Percentiles rank a stretch among this genome's conserved stretches.
phyloP scores from a whole-genome alignment of 441 rosid genomes.

The Gossypium laxum region DNA sequence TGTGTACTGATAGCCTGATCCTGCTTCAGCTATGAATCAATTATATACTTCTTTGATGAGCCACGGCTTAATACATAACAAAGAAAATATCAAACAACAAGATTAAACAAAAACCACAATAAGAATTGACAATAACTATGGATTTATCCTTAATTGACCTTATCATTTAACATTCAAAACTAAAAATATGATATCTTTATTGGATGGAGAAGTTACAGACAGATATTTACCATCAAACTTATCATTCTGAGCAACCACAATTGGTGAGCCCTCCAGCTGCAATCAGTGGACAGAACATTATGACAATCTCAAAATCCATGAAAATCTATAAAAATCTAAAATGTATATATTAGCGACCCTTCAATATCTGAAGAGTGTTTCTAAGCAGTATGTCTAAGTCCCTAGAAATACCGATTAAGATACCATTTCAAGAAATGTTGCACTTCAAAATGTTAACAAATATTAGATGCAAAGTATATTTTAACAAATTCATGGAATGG shows the following conservation, averaged over 20 bases:
- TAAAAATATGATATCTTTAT: background rate
- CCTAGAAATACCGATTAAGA: background rate
- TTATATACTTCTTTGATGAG: background rate
- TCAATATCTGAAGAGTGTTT: background rate
- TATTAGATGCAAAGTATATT: background rate
- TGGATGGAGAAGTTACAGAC: background rate
- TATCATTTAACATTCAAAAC: background rate
- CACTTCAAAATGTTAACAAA: background rate
- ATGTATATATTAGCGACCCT: background rate
- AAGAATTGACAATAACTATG: background rate
- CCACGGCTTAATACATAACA: background rate
- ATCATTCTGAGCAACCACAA: constrained; percentile 80
- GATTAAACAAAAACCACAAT: background rate
- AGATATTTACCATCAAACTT: constrained; percentile 71
- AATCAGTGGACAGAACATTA: constrained; percentile 18
- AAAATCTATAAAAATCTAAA: background rate
- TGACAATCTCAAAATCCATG: background rate
- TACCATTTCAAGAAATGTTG: background rate
- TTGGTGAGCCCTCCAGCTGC: constrained; percentile 91
- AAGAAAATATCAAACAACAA: background rate
- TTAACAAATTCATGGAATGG: background rate
- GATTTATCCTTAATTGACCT: background rate
- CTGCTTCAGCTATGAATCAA: background rate
- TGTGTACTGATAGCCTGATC: background rate
- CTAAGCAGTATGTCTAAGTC: background rate